phyloP scores from a whole-genome alignment of 1,139 yeast species.

The Cylindricascospora bacillispora region DNA sequence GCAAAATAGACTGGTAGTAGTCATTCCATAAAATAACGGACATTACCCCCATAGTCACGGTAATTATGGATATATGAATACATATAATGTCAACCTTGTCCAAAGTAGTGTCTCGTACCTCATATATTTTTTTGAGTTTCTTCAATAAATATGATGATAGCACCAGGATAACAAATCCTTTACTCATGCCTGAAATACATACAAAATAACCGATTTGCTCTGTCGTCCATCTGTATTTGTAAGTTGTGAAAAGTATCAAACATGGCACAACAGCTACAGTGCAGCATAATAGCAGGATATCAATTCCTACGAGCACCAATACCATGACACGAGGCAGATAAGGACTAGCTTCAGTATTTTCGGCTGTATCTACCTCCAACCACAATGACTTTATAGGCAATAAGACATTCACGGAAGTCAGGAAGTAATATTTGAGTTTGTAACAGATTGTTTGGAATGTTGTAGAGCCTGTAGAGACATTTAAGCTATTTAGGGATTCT shows the following conservation, averaged over 20 bases:
- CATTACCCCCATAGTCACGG: slow-evolving; percentile 22
- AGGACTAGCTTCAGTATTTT: slow-evolving; percentile 19
- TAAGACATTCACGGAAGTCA: slow-evolving; percentile 13
- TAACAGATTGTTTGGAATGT: slow-evolving; percentile 1
- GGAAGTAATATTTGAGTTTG: neutral
- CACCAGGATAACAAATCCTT: slow-evolving; percentile 31
- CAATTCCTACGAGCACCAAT: slow-evolving; percentile 34
- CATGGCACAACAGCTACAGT: slow-evolving; percentile 33
- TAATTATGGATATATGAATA: slow-evolving; percentile 30
- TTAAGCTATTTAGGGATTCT: neutral
- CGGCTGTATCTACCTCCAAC: slow-evolving; percentile 27
- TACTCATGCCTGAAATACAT: slow-evolving; percentile 38
- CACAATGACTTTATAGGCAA: slow-evolving; percentile 39
- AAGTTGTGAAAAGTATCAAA: slow-evolving; percentile 44
- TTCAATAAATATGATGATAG: slow-evolving; percentile 33
- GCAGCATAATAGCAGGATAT: slow-evolving; percentile 29
- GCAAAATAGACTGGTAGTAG: slow-evolving; percentile 4
- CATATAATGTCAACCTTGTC: slow-evolving; percentile 44
- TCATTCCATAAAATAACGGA: slow-evolving; percentile 3
- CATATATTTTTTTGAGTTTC: slow-evolving; percentile 25
- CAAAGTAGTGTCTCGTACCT: slow-evolving; percentile 25
- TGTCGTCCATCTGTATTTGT: slow-evolving; percentile 47
- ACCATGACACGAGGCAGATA: slow-evolving; percentile 35
- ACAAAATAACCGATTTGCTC: slow-evolving; percentile 45
- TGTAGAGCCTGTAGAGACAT: neutral